Conservation (phyloP, 176 grass and related monocot species). For the Stipa capillata region DNA sequence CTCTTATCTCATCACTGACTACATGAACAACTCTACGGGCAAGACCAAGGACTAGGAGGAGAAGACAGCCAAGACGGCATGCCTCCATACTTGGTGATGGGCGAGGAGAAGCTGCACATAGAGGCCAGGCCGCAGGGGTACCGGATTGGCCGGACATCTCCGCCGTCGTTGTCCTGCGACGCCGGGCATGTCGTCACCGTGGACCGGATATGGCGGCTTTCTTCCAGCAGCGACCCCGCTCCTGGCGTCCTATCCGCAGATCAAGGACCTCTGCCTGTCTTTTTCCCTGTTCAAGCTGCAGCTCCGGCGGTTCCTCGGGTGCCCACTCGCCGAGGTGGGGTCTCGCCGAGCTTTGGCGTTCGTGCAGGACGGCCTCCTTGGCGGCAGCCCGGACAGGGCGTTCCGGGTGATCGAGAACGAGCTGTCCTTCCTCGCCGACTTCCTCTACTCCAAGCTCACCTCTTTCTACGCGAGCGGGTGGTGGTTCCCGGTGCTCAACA, state of each 20-base stretch:
- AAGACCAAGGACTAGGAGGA: not conserved
- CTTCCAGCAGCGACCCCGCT: slow-evolving; percentile 3
- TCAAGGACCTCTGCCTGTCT: slow-evolving; percentile 31
- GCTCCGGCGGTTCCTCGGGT: slow-evolving; percentile 36
- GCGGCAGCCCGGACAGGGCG: not conserved
- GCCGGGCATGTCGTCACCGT: slow-evolving; percentile 15
- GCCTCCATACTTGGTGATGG: slow-evolving; percentile 38
- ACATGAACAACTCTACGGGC: slow-evolving; percentile 39
- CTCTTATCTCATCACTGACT: slow-evolving; percentile 39
- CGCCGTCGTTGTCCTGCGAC: not conserved
- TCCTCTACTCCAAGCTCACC: slow-evolving; percentile 50
- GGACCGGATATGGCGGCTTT: slow-evolving; percentile 29
- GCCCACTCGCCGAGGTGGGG: slow-evolving; percentile 28
- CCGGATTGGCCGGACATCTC: not conserved
- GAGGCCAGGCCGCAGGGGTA: slow-evolving; percentile 36
- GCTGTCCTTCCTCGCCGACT: slow-evolving; percentile 38
- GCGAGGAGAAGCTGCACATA: slow-evolving; percentile 33
- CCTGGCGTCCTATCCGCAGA: not conserved
- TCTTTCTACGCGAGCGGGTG: slow-evolving; percentile 42
- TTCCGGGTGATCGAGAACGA: slow-evolving; percentile 34
- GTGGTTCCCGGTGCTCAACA: slow-evolving; percentile 41
- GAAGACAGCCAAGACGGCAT: not conserved
- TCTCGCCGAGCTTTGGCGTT: slow-evolving; percentile 23
- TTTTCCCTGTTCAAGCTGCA: slow-evolving; percentile 42
- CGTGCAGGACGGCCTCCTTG: slow-evolving; percentile 26